Evolutionary conservation across 192 early-diverging fungal species (phyloP), one percentile per base, ranked within the genome.

Genomic region (Coemansia sp.): DNA sequence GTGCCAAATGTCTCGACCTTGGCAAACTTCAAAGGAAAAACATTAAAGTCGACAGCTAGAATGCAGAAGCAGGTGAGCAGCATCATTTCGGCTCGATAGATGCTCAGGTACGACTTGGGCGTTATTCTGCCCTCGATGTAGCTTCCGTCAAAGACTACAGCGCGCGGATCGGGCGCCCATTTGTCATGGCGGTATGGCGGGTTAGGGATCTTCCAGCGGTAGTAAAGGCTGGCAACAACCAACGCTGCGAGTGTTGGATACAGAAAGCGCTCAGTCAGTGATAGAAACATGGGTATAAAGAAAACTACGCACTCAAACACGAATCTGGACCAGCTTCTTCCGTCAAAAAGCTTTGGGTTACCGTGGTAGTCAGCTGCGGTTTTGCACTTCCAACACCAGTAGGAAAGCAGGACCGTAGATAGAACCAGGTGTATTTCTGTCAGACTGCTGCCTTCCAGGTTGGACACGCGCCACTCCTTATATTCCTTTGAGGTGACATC

Each of bases 1-100:
- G 88, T 91, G 6, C 95, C 96, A 83, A 87, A 95, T 17, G 88
- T 91, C 67, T 97, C 94, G 1, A 91, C 90, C 77, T 99, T 99
- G 49, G 94, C 94, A 72, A 89, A 96, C 17, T 86, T 74, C 34
- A 94, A 83, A 3, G 95, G 95, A 68, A 99, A 96, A 29, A 93
- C 83, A 17, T 85, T 77, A 75, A 99, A 99, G 77, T 99, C 96
- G 1, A 99, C 95, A 0, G 95, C 95, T 5, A 99, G 83, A 68
- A 99, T 99, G 14, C 90, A 86, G 32, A 92, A 85, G 59, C 91
- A 92, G 16, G 91, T 93, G 48, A 91, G 61, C 48, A 90, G 80
- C 88, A 93, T 92, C 80, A 91, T 90, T 17, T 83, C 76, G 8
- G 89, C 87, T n/a, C 91, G 86, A 73, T 91, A 92, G 1, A 86